Evolutionary conservation across 345 rosid species (phyloP).

Genomic region (Pistacia vera): DNA sequence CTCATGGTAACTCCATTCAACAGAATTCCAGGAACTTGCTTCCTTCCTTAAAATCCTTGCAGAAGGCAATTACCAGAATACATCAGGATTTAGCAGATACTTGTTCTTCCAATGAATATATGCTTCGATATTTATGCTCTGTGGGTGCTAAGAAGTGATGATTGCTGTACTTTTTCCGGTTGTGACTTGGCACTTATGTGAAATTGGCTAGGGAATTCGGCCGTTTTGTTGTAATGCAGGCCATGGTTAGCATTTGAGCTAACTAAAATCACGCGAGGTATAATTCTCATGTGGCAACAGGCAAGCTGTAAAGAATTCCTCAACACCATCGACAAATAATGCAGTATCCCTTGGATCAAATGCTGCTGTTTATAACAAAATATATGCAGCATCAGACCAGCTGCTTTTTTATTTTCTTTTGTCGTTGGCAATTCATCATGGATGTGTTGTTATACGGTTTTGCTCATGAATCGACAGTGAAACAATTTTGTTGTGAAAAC

Average conservation of each 20-base stretch:
- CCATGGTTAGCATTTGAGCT: not conserved
- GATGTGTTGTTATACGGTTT: not conserved
- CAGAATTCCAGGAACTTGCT: slow-evolving; percentile 77
- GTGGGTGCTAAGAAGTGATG: slow-evolving; percentile 36
- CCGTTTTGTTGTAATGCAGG: not conserved
- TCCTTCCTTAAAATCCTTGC: slow-evolving; percentile 80
- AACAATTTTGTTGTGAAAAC: not conserved
- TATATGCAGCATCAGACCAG: not conserved
- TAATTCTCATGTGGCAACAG: not conserved
- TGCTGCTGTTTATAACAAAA: not conserved
- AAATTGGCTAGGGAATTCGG: not conserved
- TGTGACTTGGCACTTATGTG: not conserved
- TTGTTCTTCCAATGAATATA: slow-evolving; percentile 87
- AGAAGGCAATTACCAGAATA: slow-evolving; percentile 78
- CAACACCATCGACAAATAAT: not conserved
- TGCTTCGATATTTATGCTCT: slow-evolving; percentile 81
- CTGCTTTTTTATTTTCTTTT: not conserved
- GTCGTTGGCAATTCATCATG: not conserved
- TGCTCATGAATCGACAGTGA: not conserved
- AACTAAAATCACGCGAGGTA: not conserved
- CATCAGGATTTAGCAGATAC: slow-evolving; percentile 94
- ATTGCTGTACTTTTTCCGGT: not conserved
- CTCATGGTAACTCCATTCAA: slow-evolving; percentile 79
- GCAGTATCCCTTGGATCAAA: not conserved
- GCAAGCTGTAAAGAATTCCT: not conserved